These are phyloP conservation scores for Fusarium redolens DNA, from an alignment of 2,329 filamentous ascomycete genomes.

Conservation along the genomic window DNA sequence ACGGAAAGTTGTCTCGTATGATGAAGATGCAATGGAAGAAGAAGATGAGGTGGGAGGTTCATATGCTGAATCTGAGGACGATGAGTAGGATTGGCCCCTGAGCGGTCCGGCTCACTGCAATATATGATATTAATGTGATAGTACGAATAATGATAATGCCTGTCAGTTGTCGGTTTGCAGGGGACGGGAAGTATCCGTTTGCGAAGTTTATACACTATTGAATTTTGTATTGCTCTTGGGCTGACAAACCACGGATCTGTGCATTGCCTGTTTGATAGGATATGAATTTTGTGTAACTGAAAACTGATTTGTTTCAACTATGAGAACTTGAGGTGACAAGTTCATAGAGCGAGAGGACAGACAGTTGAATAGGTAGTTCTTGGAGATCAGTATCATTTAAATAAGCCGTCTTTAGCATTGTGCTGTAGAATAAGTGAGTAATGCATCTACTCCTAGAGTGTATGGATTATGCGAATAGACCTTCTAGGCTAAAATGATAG, in stretches of 20 bases:
- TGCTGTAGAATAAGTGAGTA: not conserved
- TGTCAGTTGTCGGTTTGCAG: not conserved
- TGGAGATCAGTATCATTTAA: not conserved
- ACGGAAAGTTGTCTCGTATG: slow-evolving; percentile 26
- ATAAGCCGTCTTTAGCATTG: not conserved
- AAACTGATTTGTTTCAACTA: not conserved
- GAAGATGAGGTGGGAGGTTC: slow-evolving; percentile 23
- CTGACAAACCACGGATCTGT: not conserved
- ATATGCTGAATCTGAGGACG: slow-evolving; percentile 14
- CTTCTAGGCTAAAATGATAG: not conserved
- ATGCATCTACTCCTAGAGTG: not conserved
- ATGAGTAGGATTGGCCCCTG: not conserved
- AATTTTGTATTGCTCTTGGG: not conserved
- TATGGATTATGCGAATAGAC: not conserved
- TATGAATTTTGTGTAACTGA: not conserved
- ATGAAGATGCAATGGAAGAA: slow-evolving; percentile 21
- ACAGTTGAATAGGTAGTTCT: not conserved
- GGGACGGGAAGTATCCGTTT: not conserved
- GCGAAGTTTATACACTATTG: not conserved
- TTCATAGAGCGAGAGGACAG: not conserved
- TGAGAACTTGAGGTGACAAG: not conserved
- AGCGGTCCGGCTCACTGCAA: not conserved
- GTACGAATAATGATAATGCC: slow-evolving; percentile 8
- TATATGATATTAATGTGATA: not conserved
- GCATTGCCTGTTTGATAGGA: not conserved